Conservation (phyloP, 2,329 filamentous ascomycete genomes). For the Exophiala mesophila region DNA sequence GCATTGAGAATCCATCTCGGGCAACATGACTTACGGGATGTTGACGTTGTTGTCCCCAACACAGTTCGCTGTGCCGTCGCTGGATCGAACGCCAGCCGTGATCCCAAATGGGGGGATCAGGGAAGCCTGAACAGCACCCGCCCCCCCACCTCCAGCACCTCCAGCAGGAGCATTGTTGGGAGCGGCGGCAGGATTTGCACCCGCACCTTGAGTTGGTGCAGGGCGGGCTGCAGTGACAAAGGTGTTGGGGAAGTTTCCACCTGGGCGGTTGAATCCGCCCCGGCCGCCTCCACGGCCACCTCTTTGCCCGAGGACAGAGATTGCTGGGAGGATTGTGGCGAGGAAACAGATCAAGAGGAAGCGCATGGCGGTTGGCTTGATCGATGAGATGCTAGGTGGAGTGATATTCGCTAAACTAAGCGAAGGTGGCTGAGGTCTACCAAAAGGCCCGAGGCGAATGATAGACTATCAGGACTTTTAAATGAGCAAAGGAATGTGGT, state of each 20-base stretch:
- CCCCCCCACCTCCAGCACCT: conserved; percentile 1
- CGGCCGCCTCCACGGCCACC: conserved; percentile 2
- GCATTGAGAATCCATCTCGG: too few species aligned
- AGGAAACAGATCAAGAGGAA: conserved; percentile 6
- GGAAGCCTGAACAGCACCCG: conserved; percentile 9
- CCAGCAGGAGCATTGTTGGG: background rate
- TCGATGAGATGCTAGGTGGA: background rate
- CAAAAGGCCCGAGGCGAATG: background rate
- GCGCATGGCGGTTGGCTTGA: conserved; percentile 4
- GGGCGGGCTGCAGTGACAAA: conserved; percentile 10
- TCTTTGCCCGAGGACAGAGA: conserved; percentile 14
- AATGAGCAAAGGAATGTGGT: background rate
- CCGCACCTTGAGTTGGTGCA: background rate
- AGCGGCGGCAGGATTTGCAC: background rate
- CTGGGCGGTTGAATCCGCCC: conserved; percentile 5
- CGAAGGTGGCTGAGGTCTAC: background rate
- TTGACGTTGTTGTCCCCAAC: conserved; percentile 12
- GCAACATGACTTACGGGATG: conserved; percentile 17
- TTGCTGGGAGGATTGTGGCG: conserved; percentile 5
- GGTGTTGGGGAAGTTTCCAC: conserved; percentile 13
- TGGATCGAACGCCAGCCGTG: conserved; percentile 15
- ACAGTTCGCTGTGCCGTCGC: conserved; percentile 22
- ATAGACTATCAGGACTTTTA: background rate
- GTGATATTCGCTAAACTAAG: conserved; percentile 1
- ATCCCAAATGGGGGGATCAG: conserved; percentile 22